Evolutionary conservation across 176 grass and related monocot species (phyloP), one percentile per base, ranked within the genome.

Genomic region (Panicum miliaceum): DNA sequence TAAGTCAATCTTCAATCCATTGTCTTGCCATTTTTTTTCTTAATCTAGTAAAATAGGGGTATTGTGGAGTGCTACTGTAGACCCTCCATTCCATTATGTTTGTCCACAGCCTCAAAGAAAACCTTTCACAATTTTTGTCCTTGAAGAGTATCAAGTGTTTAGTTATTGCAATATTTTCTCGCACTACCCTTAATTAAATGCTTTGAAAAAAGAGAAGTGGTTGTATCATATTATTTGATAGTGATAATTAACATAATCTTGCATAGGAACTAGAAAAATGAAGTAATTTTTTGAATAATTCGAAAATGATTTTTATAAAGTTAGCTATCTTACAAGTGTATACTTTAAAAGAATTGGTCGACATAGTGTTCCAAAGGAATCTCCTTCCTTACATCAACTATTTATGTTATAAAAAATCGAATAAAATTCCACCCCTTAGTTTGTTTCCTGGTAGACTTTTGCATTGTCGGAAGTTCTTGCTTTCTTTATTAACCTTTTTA

Each of bases 1-100:
- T 98, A 95, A 95, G 93, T 93, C 23, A 72, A 88, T 46, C 64
- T 59, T 81, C 26, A 48, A 14, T 59, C 8, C 56, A 26, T 43
- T 38, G 50, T 26, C 34, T 52, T 80, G n/a, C 60, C 47, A 2
- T 32, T 53, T 89, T 32, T 53, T 89, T 73, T 35, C 66, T 11
- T 41, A 0, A 70, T 70, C 48, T 14, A 41, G 13, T 56, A 56
- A 54, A 56, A 40, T 53, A 41, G 34, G 11, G 32, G 52, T 53
- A 37, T 20, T n/a, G 7, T 75, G 50, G 15, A 22, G 16, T 52
- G 35, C 47, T 74, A 6, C 29, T 4, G 8, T 52, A 12, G 7
- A 16, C 53, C 20, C 7, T n/a, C 20, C 51, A 20, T 53, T 53
- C 52, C 18, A 20, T 54, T 54, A 54, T 54, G 15, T 19, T 52